Base-by-base conservation (phyloP, 2,329 filamentous ascomycete genomes). In the Fusarium musae region DNA sequence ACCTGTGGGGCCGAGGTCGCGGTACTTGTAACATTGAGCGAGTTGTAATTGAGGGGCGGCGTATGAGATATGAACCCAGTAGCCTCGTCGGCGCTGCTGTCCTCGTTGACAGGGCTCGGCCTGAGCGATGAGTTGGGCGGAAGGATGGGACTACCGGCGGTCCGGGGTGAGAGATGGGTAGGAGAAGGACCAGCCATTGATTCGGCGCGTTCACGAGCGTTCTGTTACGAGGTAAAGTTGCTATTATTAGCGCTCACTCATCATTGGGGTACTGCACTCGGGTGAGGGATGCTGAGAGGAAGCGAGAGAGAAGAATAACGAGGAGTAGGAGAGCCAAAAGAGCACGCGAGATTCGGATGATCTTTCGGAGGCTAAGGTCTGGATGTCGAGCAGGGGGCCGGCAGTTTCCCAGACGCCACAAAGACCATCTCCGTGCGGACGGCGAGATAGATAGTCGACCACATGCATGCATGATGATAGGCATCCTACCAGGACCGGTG, bases 201-300 rank as follows among this genome's bases (percentile, higher is more conserved):
- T 73, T 83, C 79, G 75, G 84, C 84, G 59, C 85, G 84, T 74
- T 82, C 80, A 75, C 83, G 82, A 44, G 82, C 85, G 70, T 76
- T 82, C 85, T 86, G 63, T 63, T 6, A 15, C n/a, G 26, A 23
- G 44, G 9, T 16, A 40, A 53, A 46, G 44, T 37, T 47, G 49
- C 26, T 42, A 54, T 71, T 37, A 73, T 77, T 42, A 78, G 66
- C 58, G 28, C 12, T 47, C 28, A 32, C 30, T 46, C 36, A n/a
- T n/a, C 23, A 40, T 42, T 21, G 43, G n/a, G 28, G 30, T 42
- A 28, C 40, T 37, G n/a, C 42, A 32, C 49, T 37, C 30, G 32
- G 30, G 21, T 2, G 17, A 47, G 23, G 43, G 23, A n/a, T 21
- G 28, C 15, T 21, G 43, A 39, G 19, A 40, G 37, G 11, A 59